These are phyloP conservation scores for Gossypium laxum DNA, from an alignment of 441 rosid species.

Conservation along the genomic window DNA sequence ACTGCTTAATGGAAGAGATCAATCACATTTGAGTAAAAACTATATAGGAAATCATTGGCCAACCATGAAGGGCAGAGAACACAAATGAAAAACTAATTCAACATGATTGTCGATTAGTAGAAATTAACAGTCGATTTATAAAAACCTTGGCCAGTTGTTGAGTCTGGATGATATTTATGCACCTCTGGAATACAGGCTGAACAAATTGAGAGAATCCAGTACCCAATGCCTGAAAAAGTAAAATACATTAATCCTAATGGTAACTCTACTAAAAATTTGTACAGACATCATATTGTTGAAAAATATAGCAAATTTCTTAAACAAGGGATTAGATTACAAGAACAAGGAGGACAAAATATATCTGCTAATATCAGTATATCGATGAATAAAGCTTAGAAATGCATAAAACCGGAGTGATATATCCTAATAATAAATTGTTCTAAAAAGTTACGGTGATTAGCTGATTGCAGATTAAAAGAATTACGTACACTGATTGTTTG, in stretches of 20 bases:
- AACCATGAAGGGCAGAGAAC: neutral
- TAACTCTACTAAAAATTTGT: neutral
- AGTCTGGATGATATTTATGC: constrained; percentile 66
- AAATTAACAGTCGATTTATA: constrained; percentile 13
- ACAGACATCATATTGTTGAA: neutral
- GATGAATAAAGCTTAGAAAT: neutral
- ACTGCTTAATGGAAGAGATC: neutral
- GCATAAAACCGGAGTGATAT: neutral
- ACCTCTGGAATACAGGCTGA: constrained; percentile 89
- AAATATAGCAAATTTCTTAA: neutral
- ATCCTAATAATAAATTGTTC: neutral
- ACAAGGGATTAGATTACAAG: neutral
- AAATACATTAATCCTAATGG: constrained; percentile 17
- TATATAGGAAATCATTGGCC: neutral
- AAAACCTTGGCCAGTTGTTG: constrained; percentile 79
- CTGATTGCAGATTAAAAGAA: neutral
- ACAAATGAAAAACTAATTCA: constrained; percentile 4
- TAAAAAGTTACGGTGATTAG: neutral
- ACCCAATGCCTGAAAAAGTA: constrained; percentile 74
- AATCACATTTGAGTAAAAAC: neutral
- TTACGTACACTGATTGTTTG: neutral
- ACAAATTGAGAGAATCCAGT: constrained; percentile 83
- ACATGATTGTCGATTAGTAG: neutral
- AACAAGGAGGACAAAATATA: neutral
- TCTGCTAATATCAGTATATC: neutral